Evolutionary conservation across 805 yeast species (phyloP).

Genomic region (Ogataea sp.): DNA sequence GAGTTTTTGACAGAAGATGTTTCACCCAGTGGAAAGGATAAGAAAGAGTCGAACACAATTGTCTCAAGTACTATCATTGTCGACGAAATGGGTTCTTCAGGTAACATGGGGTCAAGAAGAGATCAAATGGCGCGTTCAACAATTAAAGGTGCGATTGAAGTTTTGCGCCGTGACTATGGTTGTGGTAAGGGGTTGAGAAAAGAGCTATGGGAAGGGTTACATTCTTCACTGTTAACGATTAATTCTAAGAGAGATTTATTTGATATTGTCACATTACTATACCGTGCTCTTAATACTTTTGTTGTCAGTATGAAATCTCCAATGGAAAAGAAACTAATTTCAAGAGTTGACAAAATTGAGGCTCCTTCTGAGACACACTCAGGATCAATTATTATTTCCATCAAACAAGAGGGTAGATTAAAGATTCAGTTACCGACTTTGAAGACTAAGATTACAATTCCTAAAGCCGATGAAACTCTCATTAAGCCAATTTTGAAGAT

Average conservation of each 20-base stretch:
- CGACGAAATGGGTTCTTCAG: conserved; percentile 40
- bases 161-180: conserved; percentile 51
- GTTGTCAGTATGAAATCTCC: conserved; percentile 63
- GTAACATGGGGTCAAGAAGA: conserved; percentile 43
- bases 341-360: conserved; percentile 30
- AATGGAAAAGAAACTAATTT: conserved; percentile 56
- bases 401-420: conserved; percentile 54
- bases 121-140: conserved; percentile 61
- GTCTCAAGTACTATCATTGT: conserved; percentile 32
- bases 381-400: conserved; percentile 37
- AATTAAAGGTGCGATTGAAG: conserved; percentile 55
- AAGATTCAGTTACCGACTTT: conserved; percentile 39
- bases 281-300: conserved; percentile 50
- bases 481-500: conserved; percentile 9
- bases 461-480: neutral
- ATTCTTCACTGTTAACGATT: conserved; percentile 51
- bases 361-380: neutral
- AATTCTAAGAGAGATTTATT: conserved; percentile 55
- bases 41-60: conserved; percentile 3
- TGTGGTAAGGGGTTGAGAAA: conserved; percentile 48
- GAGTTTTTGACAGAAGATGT: conserved; percentile 33
- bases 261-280: conserved; percentile 58
- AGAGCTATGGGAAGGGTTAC: conserved; percentile 63
- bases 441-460: conserved; percentile 6
- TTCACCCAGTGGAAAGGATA: conserved; percentile 1